A percentile compares a stretch with the other conserved stretches of the same genome.
These are phyloP conservation scores for Collybiopsis luxurians DNA, from an alignment of 768 basidiomycete species.

Conservation along the genomic window DNA sequence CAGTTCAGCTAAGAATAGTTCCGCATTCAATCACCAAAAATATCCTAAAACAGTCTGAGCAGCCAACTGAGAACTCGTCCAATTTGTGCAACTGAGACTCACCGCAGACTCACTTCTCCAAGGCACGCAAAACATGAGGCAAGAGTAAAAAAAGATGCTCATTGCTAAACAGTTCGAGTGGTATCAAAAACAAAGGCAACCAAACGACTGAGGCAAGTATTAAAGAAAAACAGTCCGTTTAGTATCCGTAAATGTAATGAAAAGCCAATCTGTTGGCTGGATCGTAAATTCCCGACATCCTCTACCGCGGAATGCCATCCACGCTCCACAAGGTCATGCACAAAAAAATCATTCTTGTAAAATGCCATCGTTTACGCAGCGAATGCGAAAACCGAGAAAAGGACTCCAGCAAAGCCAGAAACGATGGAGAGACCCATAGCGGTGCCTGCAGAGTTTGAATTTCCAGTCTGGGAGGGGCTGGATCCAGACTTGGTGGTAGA, in stretches of 20 bases:
- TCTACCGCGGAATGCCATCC: neutral
- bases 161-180: neutral
- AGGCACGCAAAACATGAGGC: too few species aligned
- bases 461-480: neutral
- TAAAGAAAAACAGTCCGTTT: constrained; percentile 1
- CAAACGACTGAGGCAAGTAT: neutral
- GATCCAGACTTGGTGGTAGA: neutral
- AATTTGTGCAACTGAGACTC: too few species aligned
- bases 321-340: neutral
- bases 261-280: too few species aligned
- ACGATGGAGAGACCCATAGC: constrained; percentile 8
- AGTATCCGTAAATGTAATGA: neutral
- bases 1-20: too few species aligned
- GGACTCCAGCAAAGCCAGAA: constrained; percentile 1
- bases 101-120: too few species aligned
- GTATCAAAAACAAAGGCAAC: neutral
- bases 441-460: constrained; percentile 6
- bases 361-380: neutral
- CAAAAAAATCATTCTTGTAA: too few species aligned
- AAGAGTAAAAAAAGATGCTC: neutral
- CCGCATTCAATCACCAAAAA: too few species aligned
- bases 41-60: too few species aligned
- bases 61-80: too few species aligned
- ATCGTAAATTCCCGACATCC: too few species aligned
- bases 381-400: neutral